These are phyloP conservation scores for Naumovozyma castellii DNA, from an alignment of 805 yeast species.

Conservation along the genomic window DNA sequence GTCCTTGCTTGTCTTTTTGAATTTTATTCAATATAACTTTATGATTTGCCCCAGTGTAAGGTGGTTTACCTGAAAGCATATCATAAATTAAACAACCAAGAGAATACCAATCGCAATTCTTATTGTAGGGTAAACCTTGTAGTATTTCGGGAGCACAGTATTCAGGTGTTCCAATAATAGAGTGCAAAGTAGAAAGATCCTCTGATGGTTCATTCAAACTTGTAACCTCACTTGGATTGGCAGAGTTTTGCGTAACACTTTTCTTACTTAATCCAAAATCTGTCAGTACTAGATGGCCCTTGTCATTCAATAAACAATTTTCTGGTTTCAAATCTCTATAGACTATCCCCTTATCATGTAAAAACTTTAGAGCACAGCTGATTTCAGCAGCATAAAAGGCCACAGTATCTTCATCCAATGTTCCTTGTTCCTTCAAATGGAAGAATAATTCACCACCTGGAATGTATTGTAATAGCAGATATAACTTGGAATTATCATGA, in stretches of 20 bases:
- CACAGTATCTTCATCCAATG: conserved; percentile 53
- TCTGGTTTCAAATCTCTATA: conserved; percentile 87
- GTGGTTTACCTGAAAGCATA: conserved; percentile 78
- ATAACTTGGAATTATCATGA: conserved; percentile 70
- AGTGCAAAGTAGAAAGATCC: conserved; percentile 27
- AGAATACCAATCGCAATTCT: conserved; percentile 87
- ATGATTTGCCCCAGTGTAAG: conserved; percentile 76
- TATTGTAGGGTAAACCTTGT: conserved; percentile 67
- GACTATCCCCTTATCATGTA: conserved; percentile 73
- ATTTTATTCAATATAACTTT: conserved; percentile 70
- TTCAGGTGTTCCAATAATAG: conserved; percentile 39
- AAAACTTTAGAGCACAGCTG: conserved; percentile 63
- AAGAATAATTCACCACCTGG: conserved; percentile 78
- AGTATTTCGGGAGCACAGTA: conserved; percentile 80
- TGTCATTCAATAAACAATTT: conserved; percentile 62
- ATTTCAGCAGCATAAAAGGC: conserved; percentile 76
- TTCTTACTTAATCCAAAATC: conserved; percentile 72
- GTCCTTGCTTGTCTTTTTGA: conserved; percentile 44
- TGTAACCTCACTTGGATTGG: conserved; percentile 5
- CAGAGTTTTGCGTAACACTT: conserved; percentile 11
- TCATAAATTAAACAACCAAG: conserved; percentile 75
- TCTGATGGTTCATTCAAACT: conserved; percentile 15
- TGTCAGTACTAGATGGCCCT: conserved; percentile 71
- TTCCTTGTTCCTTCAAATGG: conserved; percentile 33
- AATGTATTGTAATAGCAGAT: conserved; percentile 67